Percentiles rank a stretch among this genome's conserved stretches.
phyloP scores from a whole-genome alignment of 257 asterid species.

The Capsicum baccatum region DNA sequence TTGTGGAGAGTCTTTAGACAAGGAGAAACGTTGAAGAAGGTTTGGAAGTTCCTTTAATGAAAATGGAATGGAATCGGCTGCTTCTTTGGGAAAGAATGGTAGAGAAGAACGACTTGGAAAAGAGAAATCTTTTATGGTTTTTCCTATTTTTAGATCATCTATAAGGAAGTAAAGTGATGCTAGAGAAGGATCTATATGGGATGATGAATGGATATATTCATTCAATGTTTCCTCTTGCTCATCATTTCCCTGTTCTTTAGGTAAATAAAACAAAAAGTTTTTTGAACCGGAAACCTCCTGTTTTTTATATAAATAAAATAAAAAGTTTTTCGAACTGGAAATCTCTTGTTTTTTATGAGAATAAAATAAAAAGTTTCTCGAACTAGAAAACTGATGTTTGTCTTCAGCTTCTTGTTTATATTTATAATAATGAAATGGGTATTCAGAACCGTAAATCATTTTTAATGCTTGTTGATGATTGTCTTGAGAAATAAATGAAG shows the following conservation, averaged over 20 bases:
- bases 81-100: constrained; percentile 43
- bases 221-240: too few relatives aligned
- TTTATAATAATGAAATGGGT: too few relatives aligned
- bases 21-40: too few relatives aligned
- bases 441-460: not conserved
- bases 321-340: too few relatives aligned
- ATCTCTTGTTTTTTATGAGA: not conserved
- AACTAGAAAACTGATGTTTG: not conserved
- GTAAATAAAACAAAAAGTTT: not conserved
- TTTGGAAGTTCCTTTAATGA: not conserved
- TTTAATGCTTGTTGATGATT: not conserved
- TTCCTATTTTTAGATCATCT: constrained; percentile 59
- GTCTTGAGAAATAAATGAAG: not conserved
- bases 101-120: constrained; percentile 49
- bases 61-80: constrained; percentile 69
- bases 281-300: not conserved
- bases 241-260: too few relatives aligned
- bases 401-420: not conserved
- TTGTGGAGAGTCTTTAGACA: constrained; percentile 27
- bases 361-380: too few relatives aligned
- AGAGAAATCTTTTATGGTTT: constrained; percentile 47
- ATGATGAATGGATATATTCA: too few relatives aligned
- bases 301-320: too few relatives aligned
- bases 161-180: constrained; percentile 52
- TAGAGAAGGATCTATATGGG: too few relatives aligned